These are phyloP conservation scores for Laetiporus sulphureus DNA, from an alignment of 1,284 basidiomycete species.

Conservation along the genomic window DNA sequence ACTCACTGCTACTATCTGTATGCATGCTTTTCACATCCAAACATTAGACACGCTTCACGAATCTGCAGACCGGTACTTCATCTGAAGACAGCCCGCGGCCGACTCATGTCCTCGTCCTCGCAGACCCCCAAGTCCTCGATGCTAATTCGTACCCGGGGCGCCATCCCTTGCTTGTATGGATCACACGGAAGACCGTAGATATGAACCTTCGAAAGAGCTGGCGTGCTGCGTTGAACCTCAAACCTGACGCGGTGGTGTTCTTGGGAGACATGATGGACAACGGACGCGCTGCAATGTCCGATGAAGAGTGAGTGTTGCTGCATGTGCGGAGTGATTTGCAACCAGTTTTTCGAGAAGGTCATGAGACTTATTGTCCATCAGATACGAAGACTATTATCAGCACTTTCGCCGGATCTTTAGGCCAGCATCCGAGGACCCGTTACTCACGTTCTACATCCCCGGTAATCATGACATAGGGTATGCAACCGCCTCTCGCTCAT, in stretches of 20 bases:
- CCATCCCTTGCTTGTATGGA: conserved; percentile 35
- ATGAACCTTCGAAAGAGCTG: conserved; percentile 81
- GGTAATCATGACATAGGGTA: conserved; percentile 88
- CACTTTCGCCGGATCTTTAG: conserved; percentile 68
- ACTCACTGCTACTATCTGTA: neutral
- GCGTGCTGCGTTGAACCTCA: conserved; percentile 55
- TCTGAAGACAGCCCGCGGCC: conserved; percentile 20
- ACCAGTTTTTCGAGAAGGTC: neutral
- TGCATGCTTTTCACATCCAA: neutral
- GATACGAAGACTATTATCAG: conserved; percentile 62
- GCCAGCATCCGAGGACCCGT: conserved; percentile 21
- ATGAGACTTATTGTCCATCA: conserved; percentile 21
- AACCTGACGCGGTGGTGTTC: conserved; percentile 73
- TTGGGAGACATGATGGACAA: conserved; percentile 88
- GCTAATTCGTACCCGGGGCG: conserved; percentile 53
- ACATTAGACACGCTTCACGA: conserved; percentile 2
- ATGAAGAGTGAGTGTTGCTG: conserved; percentile 54
- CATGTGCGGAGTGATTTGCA: neutral
- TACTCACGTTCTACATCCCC: conserved; percentile 65
- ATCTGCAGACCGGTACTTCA: neutral
- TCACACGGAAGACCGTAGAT: conserved; percentile 58
- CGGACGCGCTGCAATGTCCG: conserved; percentile 57
- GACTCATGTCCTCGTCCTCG: conserved; percentile 69
- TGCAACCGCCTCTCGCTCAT: conserved; percentile 11
- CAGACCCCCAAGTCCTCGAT: conserved; percentile 81